Evolutionary conservation across 345 rosid genomes (phyloP).

Genomic region (Euclidium syriacum): DNA sequence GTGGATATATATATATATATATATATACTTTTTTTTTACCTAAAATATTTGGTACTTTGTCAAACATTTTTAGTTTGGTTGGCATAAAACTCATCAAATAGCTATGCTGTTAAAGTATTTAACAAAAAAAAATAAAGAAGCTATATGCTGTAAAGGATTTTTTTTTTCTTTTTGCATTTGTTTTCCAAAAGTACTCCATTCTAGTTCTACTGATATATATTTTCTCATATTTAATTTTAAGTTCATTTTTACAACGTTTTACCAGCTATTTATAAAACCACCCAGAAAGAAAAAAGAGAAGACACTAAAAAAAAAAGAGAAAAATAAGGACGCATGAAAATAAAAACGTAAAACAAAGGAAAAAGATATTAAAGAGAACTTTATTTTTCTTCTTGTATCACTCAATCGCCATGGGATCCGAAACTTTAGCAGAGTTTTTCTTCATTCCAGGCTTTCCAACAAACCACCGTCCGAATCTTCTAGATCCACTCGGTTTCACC

Average conservation of each 20-base stretch:
- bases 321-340: neutral
- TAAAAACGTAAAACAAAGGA: neutral
- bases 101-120: too few relatives aligned
- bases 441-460: conserved; percentile 12
- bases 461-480: conserved; percentile 25
- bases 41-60: neutral
- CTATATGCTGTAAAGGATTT: too few relatives aligned
- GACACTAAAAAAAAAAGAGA: neutral
- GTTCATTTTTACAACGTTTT: conserved; percentile 14
- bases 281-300: neutral
- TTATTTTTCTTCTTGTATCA: neutral
- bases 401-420: conserved; percentile 26
- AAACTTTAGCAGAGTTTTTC: conserved; percentile 32
- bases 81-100: conserved; percentile 16
- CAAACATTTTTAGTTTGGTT: neutral
- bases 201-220: neutral
- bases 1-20: too few relatives aligned
- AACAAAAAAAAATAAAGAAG: too few relatives aligned
- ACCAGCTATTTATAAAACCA: neutral
- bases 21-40: too few relatives aligned
- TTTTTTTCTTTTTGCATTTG: too few relatives aligned
- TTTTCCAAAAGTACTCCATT: neutral
- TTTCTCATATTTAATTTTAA: neutral
- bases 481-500: conserved; percentile 7
- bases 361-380: neutral